These are phyloP conservation scores for Leishmania tarentolae DNA, from an alignment of 208 protist species.

Conservation along the genomic window DNA sequence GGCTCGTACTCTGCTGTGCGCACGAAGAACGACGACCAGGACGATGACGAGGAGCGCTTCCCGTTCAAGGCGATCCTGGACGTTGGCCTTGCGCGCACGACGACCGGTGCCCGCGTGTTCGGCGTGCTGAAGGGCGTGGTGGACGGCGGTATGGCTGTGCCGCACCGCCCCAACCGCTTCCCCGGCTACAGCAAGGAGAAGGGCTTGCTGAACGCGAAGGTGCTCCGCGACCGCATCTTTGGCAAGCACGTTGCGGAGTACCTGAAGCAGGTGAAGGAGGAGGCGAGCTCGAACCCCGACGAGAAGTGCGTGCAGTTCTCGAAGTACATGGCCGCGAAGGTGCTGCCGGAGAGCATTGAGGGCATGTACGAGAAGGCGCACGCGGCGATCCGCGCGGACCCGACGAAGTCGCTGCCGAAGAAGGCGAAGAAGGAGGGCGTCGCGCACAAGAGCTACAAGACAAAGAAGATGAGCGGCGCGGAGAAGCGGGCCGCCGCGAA, in stretches of 20 bases:
- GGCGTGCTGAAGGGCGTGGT: conserved; percentile 95
- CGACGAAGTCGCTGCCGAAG: conserved; percentile 68
- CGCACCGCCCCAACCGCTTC: conserved; percentile 97
- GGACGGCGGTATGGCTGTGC: conserved; percentile 98
- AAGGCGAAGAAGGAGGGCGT: conserved; percentile 58
- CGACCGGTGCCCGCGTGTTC: conserved; percentile 96
- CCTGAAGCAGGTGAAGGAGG: conserved; percentile 97
- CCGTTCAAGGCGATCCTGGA: conserved; percentile 98
- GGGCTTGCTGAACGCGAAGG: conserved; percentile 91
- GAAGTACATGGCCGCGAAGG: conserved; percentile 93
- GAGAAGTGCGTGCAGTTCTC: conserved; percentile 96
- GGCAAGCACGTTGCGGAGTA: conserved; percentile 98
- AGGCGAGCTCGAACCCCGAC: conserved; percentile 85
- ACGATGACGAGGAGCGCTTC: conserved; percentile 84
- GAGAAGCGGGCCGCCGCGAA: conserved; percentile 45
- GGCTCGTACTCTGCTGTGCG: conserved; percentile 82
- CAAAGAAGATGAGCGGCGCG: conserved; percentile 45
- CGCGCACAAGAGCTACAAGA: conserved; percentile 56
- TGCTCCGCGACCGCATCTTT: conserved; percentile 96
- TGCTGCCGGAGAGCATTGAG: conserved; percentile 94
- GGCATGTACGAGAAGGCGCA: conserved; percentile 95
- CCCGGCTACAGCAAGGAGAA: conserved; percentile 94
- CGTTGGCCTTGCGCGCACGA: conserved; percentile 97
- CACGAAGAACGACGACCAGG: conserved; percentile 81
- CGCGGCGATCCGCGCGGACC: conserved; percentile 94